phyloP scores from a whole-genome alignment of 352 stramenopile genomes.

The Bremia lactucae region DNA sequence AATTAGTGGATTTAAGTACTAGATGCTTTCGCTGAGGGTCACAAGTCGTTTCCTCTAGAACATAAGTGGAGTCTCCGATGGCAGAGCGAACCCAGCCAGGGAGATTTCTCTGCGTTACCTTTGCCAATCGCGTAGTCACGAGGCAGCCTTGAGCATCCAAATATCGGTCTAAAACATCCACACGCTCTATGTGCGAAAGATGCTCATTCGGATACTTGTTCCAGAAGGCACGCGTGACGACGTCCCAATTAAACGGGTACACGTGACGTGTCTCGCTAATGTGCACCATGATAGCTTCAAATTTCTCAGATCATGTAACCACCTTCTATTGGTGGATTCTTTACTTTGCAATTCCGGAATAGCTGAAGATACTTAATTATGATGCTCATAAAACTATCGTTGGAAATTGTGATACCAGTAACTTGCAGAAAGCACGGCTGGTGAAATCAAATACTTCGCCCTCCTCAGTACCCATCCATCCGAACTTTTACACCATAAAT shows the following conservation, averaged over 20 bases:
- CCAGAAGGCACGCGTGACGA: conserved; percentile 81
- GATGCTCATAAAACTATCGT: too few species aligned
- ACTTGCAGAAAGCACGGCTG: too few species aligned
- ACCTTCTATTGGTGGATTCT: too few species aligned
- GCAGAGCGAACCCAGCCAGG: conserved; percentile 60
- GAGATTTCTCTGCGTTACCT: conserved; percentile 68
- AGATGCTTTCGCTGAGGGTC: conserved; percentile 53
- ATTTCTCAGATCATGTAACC: too few species aligned
- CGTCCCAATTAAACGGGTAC: conserved; percentile 77
- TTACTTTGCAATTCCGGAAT: too few species aligned
- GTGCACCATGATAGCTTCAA: too few species aligned
- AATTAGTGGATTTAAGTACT: conserved; percentile 73
- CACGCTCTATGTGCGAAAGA: conserved; percentile 69
- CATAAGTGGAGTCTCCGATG: conserved; percentile 60
- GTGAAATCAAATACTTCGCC: too few species aligned
- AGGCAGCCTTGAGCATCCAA: conserved; percentile 60
- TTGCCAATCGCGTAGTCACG: conserved; percentile 55
- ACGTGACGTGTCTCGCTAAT: conserved; percentile 63
- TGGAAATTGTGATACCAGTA: too few species aligned
- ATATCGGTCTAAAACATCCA: conserved; percentile 68
- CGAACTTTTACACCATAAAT: too few species aligned
- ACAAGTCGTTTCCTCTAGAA: conserved; percentile 75
- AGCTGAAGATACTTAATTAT: too few species aligned
- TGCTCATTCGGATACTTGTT: conserved; percentile 84
- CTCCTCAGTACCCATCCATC: too few species aligned